Evolutionary conservation across 108 stramenopile species (phyloP).

Genomic region (Nitzschia inconspicua): DNA sequence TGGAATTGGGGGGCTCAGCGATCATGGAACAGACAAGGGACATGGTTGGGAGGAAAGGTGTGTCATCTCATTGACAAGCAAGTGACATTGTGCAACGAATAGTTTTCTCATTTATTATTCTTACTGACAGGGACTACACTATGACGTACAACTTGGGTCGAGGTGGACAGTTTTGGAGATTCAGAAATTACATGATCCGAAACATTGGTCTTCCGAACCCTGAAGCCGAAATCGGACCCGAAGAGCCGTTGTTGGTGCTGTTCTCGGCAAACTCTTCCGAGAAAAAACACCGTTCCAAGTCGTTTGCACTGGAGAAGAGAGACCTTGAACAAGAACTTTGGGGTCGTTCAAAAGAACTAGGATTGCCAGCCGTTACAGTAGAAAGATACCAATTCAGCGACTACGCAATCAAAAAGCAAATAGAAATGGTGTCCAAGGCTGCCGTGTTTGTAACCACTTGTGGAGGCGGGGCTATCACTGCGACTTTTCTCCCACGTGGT

Average conservation of each 20-base stretch:
- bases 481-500: slow-evolving; percentile 52
- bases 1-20: slow-evolving; percentile 52
- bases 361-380: not conserved
- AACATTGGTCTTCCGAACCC: not conserved
- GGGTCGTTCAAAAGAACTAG: not conserved
- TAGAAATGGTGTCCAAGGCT: slow-evolving; percentile 1
- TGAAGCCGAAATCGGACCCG: not conserved
- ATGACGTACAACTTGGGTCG: slow-evolving; percentile 36
- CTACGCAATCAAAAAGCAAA: slow-evolving; percentile 14
- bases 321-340: not conserved
- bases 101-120: too few relatives aligned
- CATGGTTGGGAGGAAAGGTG: slow-evolving; percentile 58
- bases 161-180: slow-evolving; percentile 27
- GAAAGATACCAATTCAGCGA: slow-evolving; percentile 19
- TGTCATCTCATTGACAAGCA: too few relatives aligned
- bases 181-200: slow-evolving; percentile 38
- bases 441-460: slow-evolving; percentile 46
- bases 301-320: slow-evolving; percentile 6
- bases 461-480: slow-evolving; percentile 54
- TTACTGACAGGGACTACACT: slow-evolving; percentile 24
- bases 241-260: slow-evolving; percentile 3
- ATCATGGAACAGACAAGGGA: slow-evolving; percentile 48
- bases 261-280: slow-evolving; percentile 16
- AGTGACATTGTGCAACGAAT: not conserved
- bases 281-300: slow-evolving; percentile 5